Percentiles rank a stretch among this genome's conserved stretches.
Evolutionary conservation across 1,139 yeast genomes (phyloP).

Genomic region (Taiozyma onychis): DNA sequence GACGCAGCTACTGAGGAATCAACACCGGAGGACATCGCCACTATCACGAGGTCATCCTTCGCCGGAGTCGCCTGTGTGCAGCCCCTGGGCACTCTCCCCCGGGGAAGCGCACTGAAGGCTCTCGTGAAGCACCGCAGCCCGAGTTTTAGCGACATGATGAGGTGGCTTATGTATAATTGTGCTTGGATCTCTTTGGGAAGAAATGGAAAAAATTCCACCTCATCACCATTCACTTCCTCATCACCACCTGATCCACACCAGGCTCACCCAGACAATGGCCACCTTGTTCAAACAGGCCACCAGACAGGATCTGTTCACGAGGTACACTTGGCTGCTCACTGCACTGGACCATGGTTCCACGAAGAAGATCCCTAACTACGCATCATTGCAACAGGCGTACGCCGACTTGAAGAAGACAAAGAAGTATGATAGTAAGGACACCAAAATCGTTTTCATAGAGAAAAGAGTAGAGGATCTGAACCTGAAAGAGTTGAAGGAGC

Average conservation of each 20-base stretch:
- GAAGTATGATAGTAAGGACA: not conserved
- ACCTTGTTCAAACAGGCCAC: not conserved
- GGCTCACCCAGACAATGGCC: not conserved
- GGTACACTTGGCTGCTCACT: not conserved
- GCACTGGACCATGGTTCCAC: not conserved
- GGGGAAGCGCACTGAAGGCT: not conserved
- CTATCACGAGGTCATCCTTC: conserved; percentile 53
- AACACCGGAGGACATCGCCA: conserved; percentile 97
- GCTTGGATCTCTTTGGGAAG: not conserved
- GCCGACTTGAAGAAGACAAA: not conserved
- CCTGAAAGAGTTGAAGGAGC: conserved; percentile 9
- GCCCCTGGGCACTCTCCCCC: conserved; percentile 11
- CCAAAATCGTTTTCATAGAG: conserved; percentile 8
- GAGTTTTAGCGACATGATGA: not conserved
- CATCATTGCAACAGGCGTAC: not conserved
- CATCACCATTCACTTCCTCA: not conserved
- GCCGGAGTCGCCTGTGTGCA: conserved; percentile 40
- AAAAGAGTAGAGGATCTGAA: conserved; percentile 13
- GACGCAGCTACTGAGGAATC: conserved; percentile 92
- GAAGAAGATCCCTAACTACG: not conserved
- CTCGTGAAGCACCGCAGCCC: not conserved
- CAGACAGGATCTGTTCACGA: not conserved
- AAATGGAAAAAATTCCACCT: not conserved
- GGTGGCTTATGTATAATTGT: not conserved
- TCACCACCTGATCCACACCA: not conserved